These are phyloP conservation scores for Fusarium stilboides DNA, from an alignment of 2,329 filamentous ascomycete genomes.

Conservation along the genomic window DNA sequence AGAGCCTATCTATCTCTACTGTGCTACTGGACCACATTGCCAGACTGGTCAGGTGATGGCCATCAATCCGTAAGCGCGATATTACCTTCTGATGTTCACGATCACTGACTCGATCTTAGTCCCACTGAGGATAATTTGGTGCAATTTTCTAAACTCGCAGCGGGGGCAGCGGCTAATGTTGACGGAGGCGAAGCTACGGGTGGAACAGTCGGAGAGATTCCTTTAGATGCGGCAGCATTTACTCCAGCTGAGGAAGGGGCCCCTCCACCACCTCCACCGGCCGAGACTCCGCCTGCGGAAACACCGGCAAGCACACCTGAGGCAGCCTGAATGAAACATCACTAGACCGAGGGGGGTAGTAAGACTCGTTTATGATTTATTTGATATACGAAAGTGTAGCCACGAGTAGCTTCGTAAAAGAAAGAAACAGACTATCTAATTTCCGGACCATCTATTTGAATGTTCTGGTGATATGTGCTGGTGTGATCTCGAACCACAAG, in stretches of 20 bases:
- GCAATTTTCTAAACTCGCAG: constrained; percentile 38
- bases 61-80: constrained; percentile 61
- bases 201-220: constrained; percentile 43
- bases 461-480: too few relatives aligned
- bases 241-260: constrained; percentile 32
- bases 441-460: not conserved
- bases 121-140: constrained; percentile 41
- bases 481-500: too few relatives aligned
- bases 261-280: constrained; percentile 23
- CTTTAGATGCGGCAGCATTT: constrained; percentile 42
- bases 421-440: not conserved
- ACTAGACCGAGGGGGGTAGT: not conserved
- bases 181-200: constrained; percentile 41
- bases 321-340: not conserved
- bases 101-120: constrained; percentile 1
- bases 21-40: constrained; percentile 64
- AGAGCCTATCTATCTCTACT: constrained; percentile 66
- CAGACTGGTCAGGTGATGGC: constrained; percentile 66
- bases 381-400: too few relatives aligned
- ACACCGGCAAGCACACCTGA: not conserved
- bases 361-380: not conserved
- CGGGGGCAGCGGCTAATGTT: constrained; percentile 38
- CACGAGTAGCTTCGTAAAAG: not conserved
- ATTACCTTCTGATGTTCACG: rapidly evolving
- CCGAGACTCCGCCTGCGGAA: constrained; percentile 2